Evolutionary conservation across 108 stramenopile species (phyloP).

Genomic region (Pseudonitzschia pungens): DNA sequence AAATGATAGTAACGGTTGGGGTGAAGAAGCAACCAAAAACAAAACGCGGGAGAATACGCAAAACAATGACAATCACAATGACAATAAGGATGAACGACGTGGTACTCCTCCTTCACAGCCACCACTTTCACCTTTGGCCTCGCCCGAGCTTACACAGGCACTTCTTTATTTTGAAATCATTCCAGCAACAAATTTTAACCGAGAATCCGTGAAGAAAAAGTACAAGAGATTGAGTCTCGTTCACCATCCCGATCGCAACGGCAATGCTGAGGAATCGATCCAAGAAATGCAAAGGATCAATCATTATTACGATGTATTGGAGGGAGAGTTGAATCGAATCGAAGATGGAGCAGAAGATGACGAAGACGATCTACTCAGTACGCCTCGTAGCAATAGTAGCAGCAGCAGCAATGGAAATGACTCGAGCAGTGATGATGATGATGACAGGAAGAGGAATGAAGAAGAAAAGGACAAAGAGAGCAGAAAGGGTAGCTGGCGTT

Average conservation of each 20-base stretch:
- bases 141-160: not conserved
- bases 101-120: not conserved
- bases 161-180: not conserved
- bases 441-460: not conserved
- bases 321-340: slow-evolving; percentile 1
- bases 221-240: slow-evolving; percentile 22
- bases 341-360: slow-evolving; percentile 1
- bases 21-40: not conserved
- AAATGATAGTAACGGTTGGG: not conserved
- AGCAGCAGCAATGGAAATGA: not conserved
- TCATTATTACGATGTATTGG: slow-evolving; percentile 1
- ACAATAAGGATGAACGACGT: no score
- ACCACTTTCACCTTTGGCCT: not conserved
- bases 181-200: not conserved
- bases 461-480: not conserved
- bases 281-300: slow-evolving; percentile 31
- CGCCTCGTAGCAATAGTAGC: not conserved
- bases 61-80: not conserved
- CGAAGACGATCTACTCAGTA: not conserved
- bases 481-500: slow-evolving; percentile 6
- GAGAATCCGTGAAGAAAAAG: slow-evolving; percentile 4
- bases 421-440: not conserved
- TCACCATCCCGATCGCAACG: slow-evolving; percentile 33
- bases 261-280: slow-evolving; percentile 14
- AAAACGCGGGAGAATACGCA: not conserved